Evolutionary conservation across 2,329 filamentous ascomycete species (phyloP).

Genomic region (Botrytis galanthina): DNA sequence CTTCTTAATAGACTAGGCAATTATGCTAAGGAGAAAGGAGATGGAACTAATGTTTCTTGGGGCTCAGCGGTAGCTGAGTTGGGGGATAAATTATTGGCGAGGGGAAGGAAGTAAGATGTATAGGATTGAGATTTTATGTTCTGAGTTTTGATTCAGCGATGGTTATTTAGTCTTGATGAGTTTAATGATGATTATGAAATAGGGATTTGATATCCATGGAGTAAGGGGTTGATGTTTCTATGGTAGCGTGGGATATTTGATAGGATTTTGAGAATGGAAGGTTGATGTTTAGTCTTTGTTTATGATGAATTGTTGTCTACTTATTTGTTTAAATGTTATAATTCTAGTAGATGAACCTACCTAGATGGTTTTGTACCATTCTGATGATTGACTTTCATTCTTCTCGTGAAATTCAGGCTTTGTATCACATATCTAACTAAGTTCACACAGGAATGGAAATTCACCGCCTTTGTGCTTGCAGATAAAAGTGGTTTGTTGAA

Average conservation of each 20-base stretch:
- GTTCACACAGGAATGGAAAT: background rate
- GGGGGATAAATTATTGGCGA: conserved; percentile 53
- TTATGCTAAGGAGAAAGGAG: conserved; percentile 32
- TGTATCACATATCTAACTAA: background rate
- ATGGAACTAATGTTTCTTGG: conserved; percentile 48
- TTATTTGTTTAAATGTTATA: background rate
- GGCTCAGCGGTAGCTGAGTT: conserved; percentile 55
- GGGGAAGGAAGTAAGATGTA: conserved; percentile 49
- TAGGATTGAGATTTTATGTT: background rate
- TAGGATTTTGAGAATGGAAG: background rate
- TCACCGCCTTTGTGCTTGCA: background rate
- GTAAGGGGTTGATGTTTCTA: background rate
- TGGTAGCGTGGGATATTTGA: background rate
- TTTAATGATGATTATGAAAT: background rate
- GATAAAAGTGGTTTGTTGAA: background rate
- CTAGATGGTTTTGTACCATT: background rate
- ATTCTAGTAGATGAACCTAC: background rate
- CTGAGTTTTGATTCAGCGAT: background rate
- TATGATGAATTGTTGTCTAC: background rate
- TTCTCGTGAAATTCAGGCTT: background rate
- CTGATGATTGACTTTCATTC: background rate
- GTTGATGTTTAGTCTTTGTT: background rate
- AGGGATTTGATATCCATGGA: background rate
- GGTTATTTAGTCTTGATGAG: background rate
- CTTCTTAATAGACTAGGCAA: conserved; percentile 53